Base-by-base conservation (phyloP, 768 basidiomycete genomes). In the Clavulina sp. region DNA sequence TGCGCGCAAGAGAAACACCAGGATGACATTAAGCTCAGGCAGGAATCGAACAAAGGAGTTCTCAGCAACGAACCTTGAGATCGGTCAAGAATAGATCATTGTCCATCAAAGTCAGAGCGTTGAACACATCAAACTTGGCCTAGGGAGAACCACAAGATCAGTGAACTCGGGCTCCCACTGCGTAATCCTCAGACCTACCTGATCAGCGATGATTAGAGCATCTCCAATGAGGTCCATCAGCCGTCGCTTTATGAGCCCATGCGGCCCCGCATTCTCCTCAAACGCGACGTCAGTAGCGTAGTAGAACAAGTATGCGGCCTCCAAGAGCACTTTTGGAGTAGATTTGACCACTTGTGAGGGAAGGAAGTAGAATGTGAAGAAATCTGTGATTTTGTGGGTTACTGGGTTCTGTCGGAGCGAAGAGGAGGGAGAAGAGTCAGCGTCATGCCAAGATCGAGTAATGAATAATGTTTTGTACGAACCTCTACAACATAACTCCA, bases 401-500 rank as follows among this genome's bases (percentile, higher is more conserved):
- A 75, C 66, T 1, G 85, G 83, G 64, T 96, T 75, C 92, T 97
- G 56, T 23, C 34, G 26, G 13, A 21, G 46, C 13, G n/a, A n/a
- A 23, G 32, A 49, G 50, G 38, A 56, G 46, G 28, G n/a, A 24
- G 2, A 26, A 32, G 33, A 26, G 41, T 23, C 40, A 36, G 13
- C 19, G 51, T 23, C 26, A 13, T 9, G 6, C 23, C 13, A 23
- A 6, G 30, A 36, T 16, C 23, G 31, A 21, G 6, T 19, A n/a
- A n/a, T 52, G 43, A n/a, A n/a, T n/a, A n/a, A n/a, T n/a, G n/a
- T n/a, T n/a, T n/a, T n/a, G 38, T 16, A 59, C 70, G 49, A 53
- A 82, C 93, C 77, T 97, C 92, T 43, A 95, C 84, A 30, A 99
- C 92, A 60, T 93, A 97, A 2, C 84, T 71, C 92, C 92, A 99